phyloP scores from a whole-genome alignment of 805 yeast genomes.

The Candida qinlingensis region DNA sequence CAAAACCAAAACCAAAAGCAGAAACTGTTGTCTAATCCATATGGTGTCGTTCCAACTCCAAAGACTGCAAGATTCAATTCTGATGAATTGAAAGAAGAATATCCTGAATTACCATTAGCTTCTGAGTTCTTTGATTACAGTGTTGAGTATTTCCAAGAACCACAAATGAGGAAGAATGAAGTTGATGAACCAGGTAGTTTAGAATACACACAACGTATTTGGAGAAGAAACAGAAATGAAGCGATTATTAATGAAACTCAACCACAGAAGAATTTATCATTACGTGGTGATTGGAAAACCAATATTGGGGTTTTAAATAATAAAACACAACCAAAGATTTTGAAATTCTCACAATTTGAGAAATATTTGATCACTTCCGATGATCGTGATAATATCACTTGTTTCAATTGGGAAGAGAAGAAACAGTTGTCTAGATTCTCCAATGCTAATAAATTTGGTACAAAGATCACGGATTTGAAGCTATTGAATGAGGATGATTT shows the following conservation, averaged over 20 bases:
- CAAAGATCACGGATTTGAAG: constrained; percentile 81
- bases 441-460: constrained; percentile 82
- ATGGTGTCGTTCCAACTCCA: constrained; percentile 47
- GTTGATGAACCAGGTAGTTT: constrained; percentile 89
- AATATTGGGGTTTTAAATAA: constrained; percentile 56
- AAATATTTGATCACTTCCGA: constrained; percentile 74
- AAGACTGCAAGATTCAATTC: constrained; percentile 48
- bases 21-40: constrained; percentile 18
- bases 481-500: constrained; percentile 89
- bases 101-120: constrained; percentile 41
- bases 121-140: constrained; percentile 70
- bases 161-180: constrained; percentile 83
- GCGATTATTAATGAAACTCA: constrained; percentile 83
- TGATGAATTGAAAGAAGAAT: constrained; percentile 17
- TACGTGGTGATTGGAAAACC: constrained; percentile 82
- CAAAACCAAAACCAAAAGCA: constrained; percentile 1
- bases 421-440: constrained; percentile 63
- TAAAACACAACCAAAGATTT: constrained; percentile 70
- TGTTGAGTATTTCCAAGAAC: constrained; percentile 91
- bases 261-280: constrained; percentile 76
- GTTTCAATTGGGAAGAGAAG: constrained; percentile 80
- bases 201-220: constrained; percentile 71
- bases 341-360: constrained; percentile 88
- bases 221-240: constrained; percentile 91
- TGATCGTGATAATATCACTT: constrained; percentile 74